Evolutionary conservation across 495 filamentous ascomycete species (phyloP).

Genomic region (Lindgomyces ingoldianus): DNA sequence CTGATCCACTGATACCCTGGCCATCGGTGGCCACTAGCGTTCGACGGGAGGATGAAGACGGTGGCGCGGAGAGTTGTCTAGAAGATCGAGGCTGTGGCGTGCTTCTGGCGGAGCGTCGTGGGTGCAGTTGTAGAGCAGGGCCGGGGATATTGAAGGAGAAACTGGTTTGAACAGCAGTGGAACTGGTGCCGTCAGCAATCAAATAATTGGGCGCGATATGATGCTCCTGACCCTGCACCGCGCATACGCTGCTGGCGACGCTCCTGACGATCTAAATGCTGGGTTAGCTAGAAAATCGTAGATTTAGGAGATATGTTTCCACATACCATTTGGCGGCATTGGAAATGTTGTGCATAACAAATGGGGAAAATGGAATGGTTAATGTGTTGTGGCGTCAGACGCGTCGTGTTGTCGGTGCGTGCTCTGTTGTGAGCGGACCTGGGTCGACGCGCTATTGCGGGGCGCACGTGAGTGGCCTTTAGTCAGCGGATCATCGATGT

Average conservation of each 20-base stretch:
- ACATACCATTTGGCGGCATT: conserved; percentile 3
- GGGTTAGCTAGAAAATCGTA: too few species aligned
- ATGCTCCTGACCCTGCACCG: conserved; percentile 24
- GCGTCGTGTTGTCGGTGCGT: too few species aligned
- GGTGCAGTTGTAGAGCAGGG: background rate
- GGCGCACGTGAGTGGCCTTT: background rate
- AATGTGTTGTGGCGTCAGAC: background rate
- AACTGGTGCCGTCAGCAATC: conserved; percentile 4
- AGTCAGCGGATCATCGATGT: background rate
- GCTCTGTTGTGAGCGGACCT: too few species aligned
- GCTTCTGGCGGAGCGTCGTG: conserved; percentile 10
- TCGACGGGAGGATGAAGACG: background rate
- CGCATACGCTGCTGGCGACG: conserved; percentile 18
- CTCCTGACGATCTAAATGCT: background rate
- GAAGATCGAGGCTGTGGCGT: conserved; percentile 3
- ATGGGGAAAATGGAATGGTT: background rate
- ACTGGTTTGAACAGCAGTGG: conserved; percentile 5
- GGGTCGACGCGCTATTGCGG: background rate
- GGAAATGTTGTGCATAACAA: background rate
- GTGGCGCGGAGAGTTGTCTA: background rate
- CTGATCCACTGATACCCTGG: background rate
- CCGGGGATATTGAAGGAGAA: conserved; percentile 27
- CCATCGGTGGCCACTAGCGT: background rate
- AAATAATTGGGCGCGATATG: background rate
- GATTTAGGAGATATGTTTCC: background rate